Evolutionary conservation across 2,329 filamentous ascomycete species (phyloP).

Genomic region (Ophiosphaerella narmari): DNA sequence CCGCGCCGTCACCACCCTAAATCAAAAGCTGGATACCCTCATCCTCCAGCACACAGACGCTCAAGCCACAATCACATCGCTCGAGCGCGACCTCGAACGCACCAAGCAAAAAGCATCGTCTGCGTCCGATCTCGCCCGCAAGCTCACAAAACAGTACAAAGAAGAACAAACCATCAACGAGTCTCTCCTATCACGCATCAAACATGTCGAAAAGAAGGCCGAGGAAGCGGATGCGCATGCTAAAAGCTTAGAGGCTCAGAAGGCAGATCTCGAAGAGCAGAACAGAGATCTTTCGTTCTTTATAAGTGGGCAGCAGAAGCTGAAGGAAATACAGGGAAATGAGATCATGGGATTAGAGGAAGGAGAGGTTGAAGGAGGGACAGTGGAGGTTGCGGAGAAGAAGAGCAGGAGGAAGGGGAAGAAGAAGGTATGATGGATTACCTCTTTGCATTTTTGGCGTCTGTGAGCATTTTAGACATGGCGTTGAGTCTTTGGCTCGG

Average conservation of each 20-base stretch:
- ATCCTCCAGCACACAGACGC: slow-evolving; percentile 58
- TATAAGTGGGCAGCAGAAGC: slow-evolving; percentile 79
- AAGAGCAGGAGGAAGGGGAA: slow-evolving; percentile 33
- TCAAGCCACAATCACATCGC: slow-evolving; percentile 63
- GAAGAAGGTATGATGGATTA: slow-evolving; percentile 20
- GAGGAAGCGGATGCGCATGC: slow-evolving; percentile 58
- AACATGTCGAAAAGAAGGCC: slow-evolving; percentile 66
- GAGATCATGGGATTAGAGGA: slow-evolving; percentile 71
- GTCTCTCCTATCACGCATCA: slow-evolving; percentile 80
- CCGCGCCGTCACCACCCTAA: slow-evolving; percentile 54
- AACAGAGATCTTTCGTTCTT: slow-evolving; percentile 88
- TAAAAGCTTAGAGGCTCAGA: slow-evolving; percentile 54
- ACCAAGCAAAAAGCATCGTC: slow-evolving; percentile 63
- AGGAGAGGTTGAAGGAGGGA: slow-evolving; percentile 61
- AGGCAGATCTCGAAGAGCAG: slow-evolving; percentile 78
- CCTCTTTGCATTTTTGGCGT: too few relatives aligned
- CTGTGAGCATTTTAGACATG: too few relatives aligned
- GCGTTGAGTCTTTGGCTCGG: too few relatives aligned
- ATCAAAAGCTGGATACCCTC: slow-evolving; percentile 58
- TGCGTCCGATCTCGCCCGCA: slow-evolving; percentile 75
- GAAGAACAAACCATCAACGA: slow-evolving; percentile 88
- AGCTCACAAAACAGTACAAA: slow-evolving; percentile 73
- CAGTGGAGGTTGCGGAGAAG: slow-evolving; percentile 35
- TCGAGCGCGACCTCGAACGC: slow-evolving; percentile 74
- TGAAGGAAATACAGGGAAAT: slow-evolving; percentile 70